Evolutionary conservation across 345 rosid species (phyloP), one percentile per base, ranked within the genome.

Genomic region (Citrus sp.): DNA sequence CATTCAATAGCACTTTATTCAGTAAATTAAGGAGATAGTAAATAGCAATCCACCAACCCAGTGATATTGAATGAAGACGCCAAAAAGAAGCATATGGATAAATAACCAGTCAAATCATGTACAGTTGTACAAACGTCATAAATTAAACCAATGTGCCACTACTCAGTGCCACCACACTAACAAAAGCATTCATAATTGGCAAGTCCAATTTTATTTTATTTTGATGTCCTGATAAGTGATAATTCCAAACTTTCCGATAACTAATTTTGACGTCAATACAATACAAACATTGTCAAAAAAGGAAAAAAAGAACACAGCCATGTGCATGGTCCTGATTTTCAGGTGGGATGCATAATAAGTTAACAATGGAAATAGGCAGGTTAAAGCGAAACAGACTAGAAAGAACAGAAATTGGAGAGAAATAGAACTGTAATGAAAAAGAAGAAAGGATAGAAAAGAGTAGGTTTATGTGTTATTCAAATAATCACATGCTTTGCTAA

Each of bases 1-100:
- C 79, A 72, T 28, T 60, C 37, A 62, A 6, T 70, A 80, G 59
- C 75, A 76, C 55, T 18, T 62, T 5, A 32, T 12, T 67, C 10
- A 25, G 73, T 49, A 67, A 67, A 37, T 1, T 55, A 25, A 37
- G 27, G 24, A 55, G 19, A 54, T 2, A 27, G 65, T 35, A 19
- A 18, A 54, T 56, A 22, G 28, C 34, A 66, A 76, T n/a, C 27
- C n/a, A 25, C 18, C 63, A 76, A 21, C 60, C 40, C 38, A 38
- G 18, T 24, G 21, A 37, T 7, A 38, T 67, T 37, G 38, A 34
- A 16, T 38, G 28, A 77, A 55, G 34, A 9, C 4, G 6, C 14
- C 56, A 55, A 67, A 24, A 35, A 24, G n/a, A 35, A 76, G 60
- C 46, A 10, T 54, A 35, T 19, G 9, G 54, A 51, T 49, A 51